Conservation (phyloP, 345 rosid genomes). For the Toxicodendron radicans region DNA sequence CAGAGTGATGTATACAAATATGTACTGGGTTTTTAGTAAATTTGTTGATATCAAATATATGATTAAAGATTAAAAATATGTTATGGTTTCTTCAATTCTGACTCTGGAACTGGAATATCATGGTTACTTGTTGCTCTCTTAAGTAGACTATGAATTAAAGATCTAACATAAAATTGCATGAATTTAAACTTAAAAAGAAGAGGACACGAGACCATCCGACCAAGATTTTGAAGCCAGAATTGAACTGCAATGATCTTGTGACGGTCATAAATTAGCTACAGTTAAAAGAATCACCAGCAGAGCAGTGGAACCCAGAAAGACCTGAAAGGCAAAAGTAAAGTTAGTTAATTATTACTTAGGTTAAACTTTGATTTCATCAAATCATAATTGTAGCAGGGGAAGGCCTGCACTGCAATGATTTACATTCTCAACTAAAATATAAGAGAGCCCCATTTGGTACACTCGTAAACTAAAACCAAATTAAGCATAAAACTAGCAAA, state of each 20-base stretch:
- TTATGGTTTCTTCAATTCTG: neutral
- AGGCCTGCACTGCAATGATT: conserved; percentile 5
- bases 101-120: neutral
- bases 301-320: neutral
- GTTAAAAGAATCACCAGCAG: neutral
- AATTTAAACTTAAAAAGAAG: no score
- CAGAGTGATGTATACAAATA: conserved; percentile 6
- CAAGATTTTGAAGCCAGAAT: neutral
- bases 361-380: neutral
- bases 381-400: neutral
- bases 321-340: neutral
- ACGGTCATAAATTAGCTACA: neutral
- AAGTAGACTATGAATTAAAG: neutral
- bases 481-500: neutral
- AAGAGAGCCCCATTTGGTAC: conserved; percentile 2
- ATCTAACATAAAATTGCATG: no score
- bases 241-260: neutral
- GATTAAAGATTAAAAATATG: neutral
- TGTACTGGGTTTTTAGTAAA: neutral
- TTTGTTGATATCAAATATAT: neutral
- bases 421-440: neutral
- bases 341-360: neutral
- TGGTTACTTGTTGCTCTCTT: neutral
- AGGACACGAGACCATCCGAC: neutral
- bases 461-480: neutral